phyloP scores from a whole-genome alignment of 495 filamentous ascomycete species.

The Neurospora sp. region DNA sequence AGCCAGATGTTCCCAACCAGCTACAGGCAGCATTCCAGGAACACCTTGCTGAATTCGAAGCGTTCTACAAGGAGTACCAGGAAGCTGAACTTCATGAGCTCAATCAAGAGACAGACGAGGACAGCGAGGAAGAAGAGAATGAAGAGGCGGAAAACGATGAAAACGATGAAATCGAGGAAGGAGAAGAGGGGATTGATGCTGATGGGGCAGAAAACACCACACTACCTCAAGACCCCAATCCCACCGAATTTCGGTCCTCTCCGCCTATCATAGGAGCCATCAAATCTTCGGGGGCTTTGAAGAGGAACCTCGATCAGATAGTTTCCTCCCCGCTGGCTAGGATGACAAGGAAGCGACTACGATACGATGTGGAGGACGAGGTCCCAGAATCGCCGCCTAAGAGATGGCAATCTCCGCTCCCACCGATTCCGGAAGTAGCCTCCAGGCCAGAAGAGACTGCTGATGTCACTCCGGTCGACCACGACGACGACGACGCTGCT shows the following conservation, averaged over 20 bases:
- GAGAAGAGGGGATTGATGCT: conserved; percentile 8
- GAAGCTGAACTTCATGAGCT: background rate
- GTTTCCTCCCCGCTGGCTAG: background rate
- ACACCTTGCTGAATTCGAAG: conserved; percentile 20
- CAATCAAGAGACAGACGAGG: background rate
- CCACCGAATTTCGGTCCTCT: background rate
- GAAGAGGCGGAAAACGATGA: conserved; percentile 7
- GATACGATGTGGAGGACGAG: background rate
- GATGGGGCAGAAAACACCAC: conserved; percentile 2
- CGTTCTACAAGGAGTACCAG: conserved; percentile 16
- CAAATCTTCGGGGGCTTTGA: background rate
- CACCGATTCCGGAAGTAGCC: background rate
- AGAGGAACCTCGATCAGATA: background rate
- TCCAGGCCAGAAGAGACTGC: background rate
- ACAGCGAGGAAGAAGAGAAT: conserved; percentile 6
- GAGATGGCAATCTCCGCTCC: conserved; percentile 3
- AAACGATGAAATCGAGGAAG: conserved; percentile 5
- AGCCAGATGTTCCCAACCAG: conserved; percentile 21
- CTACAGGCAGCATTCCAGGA: conserved; percentile 27
- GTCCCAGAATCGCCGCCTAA: conserved; percentile 3
- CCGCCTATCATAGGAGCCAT: background rate
- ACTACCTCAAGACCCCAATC: background rate
- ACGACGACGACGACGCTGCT: background rate
- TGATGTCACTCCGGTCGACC: background rate
- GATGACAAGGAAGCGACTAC: background rate